phyloP scores from a whole-genome alignment of 2,329 filamentous ascomycete species.

The Byssochlamys sp. region DNA sequence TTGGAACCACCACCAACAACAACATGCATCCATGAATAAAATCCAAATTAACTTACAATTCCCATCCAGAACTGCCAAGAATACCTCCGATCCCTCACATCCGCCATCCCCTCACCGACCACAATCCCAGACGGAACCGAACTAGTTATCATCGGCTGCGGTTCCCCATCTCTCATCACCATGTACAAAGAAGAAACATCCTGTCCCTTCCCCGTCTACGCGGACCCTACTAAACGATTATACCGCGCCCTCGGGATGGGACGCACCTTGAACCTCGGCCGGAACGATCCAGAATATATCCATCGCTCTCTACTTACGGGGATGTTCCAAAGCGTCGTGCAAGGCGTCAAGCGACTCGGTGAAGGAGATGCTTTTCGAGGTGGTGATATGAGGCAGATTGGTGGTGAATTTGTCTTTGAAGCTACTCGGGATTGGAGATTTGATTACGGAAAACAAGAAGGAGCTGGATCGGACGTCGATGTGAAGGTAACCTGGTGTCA shows the following conservation, averaged over 20 bases:
- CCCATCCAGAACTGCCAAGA: conserved; percentile 60
- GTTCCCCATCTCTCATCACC: conserved; percentile 57
- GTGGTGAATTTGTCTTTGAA: conserved; percentile 72
- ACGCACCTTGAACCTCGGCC: conserved; percentile 52
- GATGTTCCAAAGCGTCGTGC: conserved; percentile 44
- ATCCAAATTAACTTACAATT: neutral
- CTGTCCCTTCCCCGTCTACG: conserved; percentile 66
- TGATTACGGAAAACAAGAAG: conserved; percentile 6
- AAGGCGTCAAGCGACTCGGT: conserved; percentile 51
- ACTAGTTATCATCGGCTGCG: conserved; percentile 64
- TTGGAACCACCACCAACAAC: neutral
- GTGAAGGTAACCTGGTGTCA: conserved; percentile 69
- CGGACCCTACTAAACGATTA: conserved; percentile 59
- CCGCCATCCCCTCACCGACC: conserved; percentile 44
- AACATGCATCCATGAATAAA: neutral
- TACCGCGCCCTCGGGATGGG: conserved; percentile 62
- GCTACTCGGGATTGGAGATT: conserved; percentile 5
- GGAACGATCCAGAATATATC: conserved; percentile 44
- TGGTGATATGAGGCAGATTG: conserved; percentile 59
- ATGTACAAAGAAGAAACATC: conserved; percentile 53
- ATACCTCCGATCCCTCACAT: conserved; percentile 55
- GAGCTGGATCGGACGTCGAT: conserved; percentile 29
- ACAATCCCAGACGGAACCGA: conserved; percentile 46
- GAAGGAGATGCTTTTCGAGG: conserved; percentile 52
- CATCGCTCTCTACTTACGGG: conserved; percentile 39